Evolutionary conservation across 2,329 filamentous ascomycete genomes (phyloP).

Genomic region (Graphilbum fragrans): DNA sequence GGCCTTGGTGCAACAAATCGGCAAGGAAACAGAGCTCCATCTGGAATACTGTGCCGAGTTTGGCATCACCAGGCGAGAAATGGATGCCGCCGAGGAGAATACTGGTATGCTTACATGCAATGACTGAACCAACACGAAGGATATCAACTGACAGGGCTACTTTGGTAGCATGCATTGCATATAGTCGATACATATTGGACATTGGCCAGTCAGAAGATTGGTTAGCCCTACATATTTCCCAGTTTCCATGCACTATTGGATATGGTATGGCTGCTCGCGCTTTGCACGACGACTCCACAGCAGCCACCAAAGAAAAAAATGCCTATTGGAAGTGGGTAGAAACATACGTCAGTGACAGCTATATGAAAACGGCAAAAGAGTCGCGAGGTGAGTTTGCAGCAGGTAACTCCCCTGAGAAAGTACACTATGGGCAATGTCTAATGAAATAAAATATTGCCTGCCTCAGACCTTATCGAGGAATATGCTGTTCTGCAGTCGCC

Average conservation of each 20-base stretch:
- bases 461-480: conserved; percentile 43
- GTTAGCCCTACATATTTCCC: conserved; percentile 71
- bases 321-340: conserved; percentile 85
- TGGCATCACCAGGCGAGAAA: conserved; percentile 60
- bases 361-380: conserved; percentile 55
- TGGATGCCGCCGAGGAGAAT: conserved; percentile 62
- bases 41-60: conserved; percentile 72
- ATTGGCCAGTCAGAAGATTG: conserved; percentile 80
- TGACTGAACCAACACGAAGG: background rate
- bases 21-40: conserved; percentile 71
- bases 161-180: conserved; percentile 26
- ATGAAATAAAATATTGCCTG: too few relatives aligned
- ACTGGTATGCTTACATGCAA: too few relatives aligned
- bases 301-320: conserved; percentile 53
- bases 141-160: conserved; percentile 1
- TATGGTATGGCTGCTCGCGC: conserved; percentile 70
- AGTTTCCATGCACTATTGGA: conserved; percentile 82
- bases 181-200: conserved; percentile 53
- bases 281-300: conserved; percentile 45
- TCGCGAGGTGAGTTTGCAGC: conserved; percentile 60
- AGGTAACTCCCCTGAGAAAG: too few relatives aligned
- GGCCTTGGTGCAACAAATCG: conserved; percentile 63
- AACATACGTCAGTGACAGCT: conserved; percentile 76
- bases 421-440: too few relatives aligned
- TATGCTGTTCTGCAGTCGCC: conserved; percentile 63